Percentiles rank a stretch among this genome's conserved stretches.
Evolutionary conservation across 202 grass and related monocot species (phyloP).

Genomic region (Saccharum hybrid): DNA sequence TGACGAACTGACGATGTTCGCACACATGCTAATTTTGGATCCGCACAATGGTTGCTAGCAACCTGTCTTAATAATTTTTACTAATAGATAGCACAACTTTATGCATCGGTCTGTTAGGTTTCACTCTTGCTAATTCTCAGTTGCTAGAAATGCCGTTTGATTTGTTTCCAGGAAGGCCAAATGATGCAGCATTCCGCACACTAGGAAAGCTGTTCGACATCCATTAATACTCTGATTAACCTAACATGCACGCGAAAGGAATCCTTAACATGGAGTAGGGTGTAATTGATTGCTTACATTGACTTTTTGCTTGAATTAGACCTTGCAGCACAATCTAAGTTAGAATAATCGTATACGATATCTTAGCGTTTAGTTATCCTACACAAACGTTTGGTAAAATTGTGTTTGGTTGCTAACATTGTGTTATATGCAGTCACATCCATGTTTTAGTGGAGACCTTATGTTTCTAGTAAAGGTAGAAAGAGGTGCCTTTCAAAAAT

Average conservation of each 20-base stretch:
- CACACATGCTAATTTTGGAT: background rate
- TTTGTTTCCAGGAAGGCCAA: background rate
- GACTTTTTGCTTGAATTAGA: background rate
- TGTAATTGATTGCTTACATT: background rate
- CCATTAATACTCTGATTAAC: background rate
- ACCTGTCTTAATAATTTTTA: no score
- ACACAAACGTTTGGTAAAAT: background rate
- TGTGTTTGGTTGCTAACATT: background rate
- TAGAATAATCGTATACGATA: background rate
- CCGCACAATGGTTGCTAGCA: background rate
- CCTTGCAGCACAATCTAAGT: background rate
- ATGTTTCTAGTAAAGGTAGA: background rate
- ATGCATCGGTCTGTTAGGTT: background rate
- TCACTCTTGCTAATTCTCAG: background rate
- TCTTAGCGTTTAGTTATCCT: background rate
- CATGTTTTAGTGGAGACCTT: background rate
- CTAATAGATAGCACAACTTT: background rate
- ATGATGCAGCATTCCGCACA: background rate
- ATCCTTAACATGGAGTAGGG: background rate
- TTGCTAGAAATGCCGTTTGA: background rate
- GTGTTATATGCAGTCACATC: background rate
- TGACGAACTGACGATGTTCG: no score
- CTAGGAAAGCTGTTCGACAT: slow-evolving; percentile 4
- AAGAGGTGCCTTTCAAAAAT: no score
- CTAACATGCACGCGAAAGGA: background rate